Conservation (phyloP, 306 rosid genomes). For the Pterocarpus macrocarpus region DNA sequence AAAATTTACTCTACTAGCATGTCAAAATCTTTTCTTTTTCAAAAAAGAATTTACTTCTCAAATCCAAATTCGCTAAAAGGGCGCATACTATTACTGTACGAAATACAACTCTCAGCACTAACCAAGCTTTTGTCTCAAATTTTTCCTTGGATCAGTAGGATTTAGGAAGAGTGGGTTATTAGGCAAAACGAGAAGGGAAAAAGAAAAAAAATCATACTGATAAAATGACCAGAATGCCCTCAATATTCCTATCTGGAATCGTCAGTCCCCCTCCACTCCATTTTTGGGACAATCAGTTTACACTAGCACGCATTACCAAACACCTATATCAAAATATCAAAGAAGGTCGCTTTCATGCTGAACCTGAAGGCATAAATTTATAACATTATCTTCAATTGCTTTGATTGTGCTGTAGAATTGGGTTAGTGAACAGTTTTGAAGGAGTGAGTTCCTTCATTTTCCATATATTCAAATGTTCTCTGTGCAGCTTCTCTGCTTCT, state of each 20-base stretch:
- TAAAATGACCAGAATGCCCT: not conserved
- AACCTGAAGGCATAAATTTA: not conserved
- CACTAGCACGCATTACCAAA: not conserved
- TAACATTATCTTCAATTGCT: slow-evolving; percentile 48
- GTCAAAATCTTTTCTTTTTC: too few relatives aligned
- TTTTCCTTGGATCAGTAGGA: too few relatives aligned
- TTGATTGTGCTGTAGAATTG: not conserved
- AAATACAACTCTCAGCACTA: too few relatives aligned
- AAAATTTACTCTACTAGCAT: too few relatives aligned
- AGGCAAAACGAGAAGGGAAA: too few relatives aligned
- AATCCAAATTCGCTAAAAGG: too few relatives aligned
- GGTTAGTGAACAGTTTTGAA: slow-evolving; percentile 22
- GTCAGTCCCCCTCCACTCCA: not conserved
- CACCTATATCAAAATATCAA: not conserved
- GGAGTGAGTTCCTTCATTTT: slow-evolving; percentile 23
- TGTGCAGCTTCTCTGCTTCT: slow-evolving; percentile 48
- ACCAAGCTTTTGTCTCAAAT: too few relatives aligned
- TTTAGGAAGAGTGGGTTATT: too few relatives aligned
- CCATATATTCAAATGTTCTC: slow-evolving; percentile 53
- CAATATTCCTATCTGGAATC: not conserved
- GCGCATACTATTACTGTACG: too few relatives aligned
- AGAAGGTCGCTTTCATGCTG: slow-evolving; percentile 31
- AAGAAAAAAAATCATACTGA: too few relatives aligned
- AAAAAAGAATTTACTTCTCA: too few relatives aligned
- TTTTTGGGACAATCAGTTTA: not conserved